phyloP scores from a whole-genome alignment of 352 stramenopile genomes.

The Globisporangium iwayamae region DNA sequence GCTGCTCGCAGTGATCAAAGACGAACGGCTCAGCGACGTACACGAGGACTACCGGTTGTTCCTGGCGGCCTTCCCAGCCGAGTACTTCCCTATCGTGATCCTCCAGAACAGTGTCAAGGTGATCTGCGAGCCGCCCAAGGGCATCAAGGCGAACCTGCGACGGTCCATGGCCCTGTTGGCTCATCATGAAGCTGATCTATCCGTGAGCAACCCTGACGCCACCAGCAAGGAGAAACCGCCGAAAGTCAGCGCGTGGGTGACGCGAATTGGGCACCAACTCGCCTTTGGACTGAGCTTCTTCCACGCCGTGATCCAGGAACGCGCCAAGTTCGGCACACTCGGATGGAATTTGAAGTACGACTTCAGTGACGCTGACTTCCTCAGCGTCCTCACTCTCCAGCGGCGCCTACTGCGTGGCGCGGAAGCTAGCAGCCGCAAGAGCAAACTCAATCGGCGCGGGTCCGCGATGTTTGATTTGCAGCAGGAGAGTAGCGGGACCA shows the following conservation, averaged over 20 bases:
- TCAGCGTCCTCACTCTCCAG: slow-evolving; percentile 64
- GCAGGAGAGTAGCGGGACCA: background rate
- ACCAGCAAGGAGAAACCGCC: background rate
- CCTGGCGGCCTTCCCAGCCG: slow-evolving; percentile 58
- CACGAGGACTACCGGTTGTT: slow-evolving; percentile 68
- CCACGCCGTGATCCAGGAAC: slow-evolving; percentile 72
- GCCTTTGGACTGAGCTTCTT: slow-evolving; percentile 78
- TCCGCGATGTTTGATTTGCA: slow-evolving; percentile 4
- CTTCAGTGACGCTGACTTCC: slow-evolving; percentile 75
- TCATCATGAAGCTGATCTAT: background rate
- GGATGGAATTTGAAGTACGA: slow-evolving; percentile 81
- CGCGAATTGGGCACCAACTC: slow-evolving; percentile 43
- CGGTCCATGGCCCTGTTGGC: slow-evolving; percentile 53
- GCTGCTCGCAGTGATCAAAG: slow-evolving; percentile 31
- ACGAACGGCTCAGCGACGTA: slow-evolving; percentile 28
- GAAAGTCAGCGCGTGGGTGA: slow-evolving; percentile 11
- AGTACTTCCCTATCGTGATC: slow-evolving; percentile 70
- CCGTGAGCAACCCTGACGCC: background rate
- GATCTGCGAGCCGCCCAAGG: slow-evolving; percentile 71
- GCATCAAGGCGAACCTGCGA: slow-evolving; percentile 70
- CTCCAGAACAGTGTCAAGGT: slow-evolving; percentile 78
- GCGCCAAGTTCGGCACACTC: slow-evolving; percentile 66
- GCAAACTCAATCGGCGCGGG: background rate
- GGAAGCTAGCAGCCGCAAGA: background rate
- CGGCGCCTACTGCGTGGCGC: slow-evolving; percentile 34